A percentile compares a stretch with the other conserved stretches of the same genome.
phyloP scores from a whole-genome alignment of 139 green algal species.

The Parachlorella kessleri region DNA sequence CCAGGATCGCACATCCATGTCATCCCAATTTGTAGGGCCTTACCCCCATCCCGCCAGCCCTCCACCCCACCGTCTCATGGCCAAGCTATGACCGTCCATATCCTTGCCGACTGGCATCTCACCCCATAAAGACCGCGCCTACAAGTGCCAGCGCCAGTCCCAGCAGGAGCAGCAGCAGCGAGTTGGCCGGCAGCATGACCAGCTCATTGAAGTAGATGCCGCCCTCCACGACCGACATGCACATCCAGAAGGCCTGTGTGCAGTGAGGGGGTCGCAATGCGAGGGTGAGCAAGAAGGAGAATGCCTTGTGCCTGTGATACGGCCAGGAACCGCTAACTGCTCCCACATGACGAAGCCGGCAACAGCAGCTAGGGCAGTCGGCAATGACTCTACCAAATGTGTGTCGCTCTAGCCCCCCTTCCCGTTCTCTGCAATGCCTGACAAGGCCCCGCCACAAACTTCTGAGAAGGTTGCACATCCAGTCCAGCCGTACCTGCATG shows the following conservation, averaged over 20 bases:
- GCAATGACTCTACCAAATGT: too few relatives aligned
- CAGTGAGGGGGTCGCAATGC: neutral
- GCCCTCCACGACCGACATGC: constrained; percentile 50
- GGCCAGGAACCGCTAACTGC: neutral
- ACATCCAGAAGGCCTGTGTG: constrained; percentile 59
- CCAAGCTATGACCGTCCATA: neutral
- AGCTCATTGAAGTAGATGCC: constrained; percentile 62
- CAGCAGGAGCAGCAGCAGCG: constrained; percentile 24
- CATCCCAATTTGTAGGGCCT: neutral
- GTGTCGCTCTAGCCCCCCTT: too few relatives aligned
- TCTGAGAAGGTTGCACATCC: too few relatives aligned
- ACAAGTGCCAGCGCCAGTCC: constrained; percentile 37
- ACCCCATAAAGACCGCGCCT: constrained; percentile 43
- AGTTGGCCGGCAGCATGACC: constrained; percentile 9
- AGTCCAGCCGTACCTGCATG: constrained; percentile 46
- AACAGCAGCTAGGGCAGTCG: too few relatives aligned
- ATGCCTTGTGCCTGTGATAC: neutral
- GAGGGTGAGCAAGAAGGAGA: neutral
- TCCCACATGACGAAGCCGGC: neutral
- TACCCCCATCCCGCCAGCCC: neutral
- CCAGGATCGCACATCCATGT: too few relatives aligned
- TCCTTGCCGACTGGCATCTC: neutral
- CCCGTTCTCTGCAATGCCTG: neutral
- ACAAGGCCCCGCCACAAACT: neutral
- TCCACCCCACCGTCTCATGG: neutral